Conservation (phyloP, 2,329 filamentous ascomycete genomes). For the Macrophomina pseudophaseolina region DNA sequence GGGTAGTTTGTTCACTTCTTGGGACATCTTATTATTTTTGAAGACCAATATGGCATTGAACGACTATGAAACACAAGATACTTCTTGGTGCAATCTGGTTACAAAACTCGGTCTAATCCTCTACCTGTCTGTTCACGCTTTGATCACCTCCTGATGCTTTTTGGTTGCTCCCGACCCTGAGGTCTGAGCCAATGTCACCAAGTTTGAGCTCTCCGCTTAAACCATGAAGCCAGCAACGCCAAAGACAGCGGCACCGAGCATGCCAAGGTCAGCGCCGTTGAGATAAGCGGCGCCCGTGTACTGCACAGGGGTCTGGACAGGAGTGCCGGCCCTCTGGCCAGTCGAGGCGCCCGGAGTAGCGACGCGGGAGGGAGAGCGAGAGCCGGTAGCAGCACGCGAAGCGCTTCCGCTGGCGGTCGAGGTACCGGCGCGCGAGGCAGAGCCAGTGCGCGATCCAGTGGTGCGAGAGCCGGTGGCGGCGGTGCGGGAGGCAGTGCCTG, state of each 20-base stretch:
- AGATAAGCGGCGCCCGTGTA: background rate
- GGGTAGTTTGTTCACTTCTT: background rate
- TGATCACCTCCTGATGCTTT: background rate
- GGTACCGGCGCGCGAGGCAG: background rate
- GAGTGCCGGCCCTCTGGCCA: background rate
- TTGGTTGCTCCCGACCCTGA: background rate
- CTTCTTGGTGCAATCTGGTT: background rate
- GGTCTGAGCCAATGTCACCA: background rate
- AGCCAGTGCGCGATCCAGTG: background rate
- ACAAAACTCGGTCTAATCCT: background rate
- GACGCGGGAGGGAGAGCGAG: background rate
- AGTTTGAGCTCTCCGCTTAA: background rate
- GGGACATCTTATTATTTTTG: background rate
- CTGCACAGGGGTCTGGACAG: background rate
- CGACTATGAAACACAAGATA: background rate
- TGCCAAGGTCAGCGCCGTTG: background rate
- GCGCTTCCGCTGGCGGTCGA: background rate
- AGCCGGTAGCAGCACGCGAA: background rate
- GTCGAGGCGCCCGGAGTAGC: background rate
- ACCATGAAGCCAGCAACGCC: conserved; percentile 1
- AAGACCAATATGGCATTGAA: background rate
- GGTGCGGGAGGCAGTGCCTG: background rate
- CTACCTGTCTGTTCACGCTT: background rate
- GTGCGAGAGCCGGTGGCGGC: background rate
- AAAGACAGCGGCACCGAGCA: background rate